Evolutionary conservation across 139 green algal species (phyloP).

Genomic region (Chlamydomonas sphaeroides): DNA sequence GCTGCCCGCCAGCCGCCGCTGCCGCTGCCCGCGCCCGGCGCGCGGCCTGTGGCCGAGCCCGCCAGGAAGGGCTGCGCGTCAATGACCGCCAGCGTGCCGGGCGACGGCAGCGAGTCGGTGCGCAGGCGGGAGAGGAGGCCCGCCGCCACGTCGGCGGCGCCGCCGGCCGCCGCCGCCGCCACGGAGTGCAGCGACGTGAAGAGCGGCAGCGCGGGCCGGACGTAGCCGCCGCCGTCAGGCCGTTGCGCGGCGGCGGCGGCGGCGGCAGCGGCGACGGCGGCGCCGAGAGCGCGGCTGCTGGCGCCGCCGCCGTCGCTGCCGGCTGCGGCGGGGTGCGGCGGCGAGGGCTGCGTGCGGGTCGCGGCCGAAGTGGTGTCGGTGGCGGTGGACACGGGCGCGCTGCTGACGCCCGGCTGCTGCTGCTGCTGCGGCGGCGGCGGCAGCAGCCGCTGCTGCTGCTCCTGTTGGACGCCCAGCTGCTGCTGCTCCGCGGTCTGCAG

Average conservation of each 20-base stretch:
- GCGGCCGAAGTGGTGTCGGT: too few relatives aligned
- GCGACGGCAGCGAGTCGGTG: slow-evolving; percentile 36
- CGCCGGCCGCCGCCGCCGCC: neutral
- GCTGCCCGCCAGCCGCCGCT: neutral
- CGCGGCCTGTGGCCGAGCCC: too few relatives aligned
- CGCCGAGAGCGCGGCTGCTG: neutral
- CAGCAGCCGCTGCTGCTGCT: neutral
- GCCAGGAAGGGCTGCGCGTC: slow-evolving; percentile 18
- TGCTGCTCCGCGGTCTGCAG: neutral
- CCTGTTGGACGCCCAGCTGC: neutral
- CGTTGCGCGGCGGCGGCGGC: neutral
- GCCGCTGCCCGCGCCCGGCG: neutral
- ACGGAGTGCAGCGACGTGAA: neutral
- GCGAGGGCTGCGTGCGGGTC: neutral
- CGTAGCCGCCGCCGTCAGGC: neutral
- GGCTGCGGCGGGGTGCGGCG: neutral
- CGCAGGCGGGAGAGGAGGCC: slow-evolving; percentile 13
- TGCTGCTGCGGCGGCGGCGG: neutral
- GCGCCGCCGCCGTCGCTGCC: neutral
- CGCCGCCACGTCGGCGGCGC: neutral
- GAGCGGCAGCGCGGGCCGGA: neutral
- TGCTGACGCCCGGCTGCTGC: neutral
- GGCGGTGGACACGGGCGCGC: neutral
- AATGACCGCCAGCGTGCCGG: slow-evolving; percentile 3
- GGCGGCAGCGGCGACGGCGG: neutral